Conservation (phyloP, 116 monocot species). For the Papilionanthe hybrid region DNA sequence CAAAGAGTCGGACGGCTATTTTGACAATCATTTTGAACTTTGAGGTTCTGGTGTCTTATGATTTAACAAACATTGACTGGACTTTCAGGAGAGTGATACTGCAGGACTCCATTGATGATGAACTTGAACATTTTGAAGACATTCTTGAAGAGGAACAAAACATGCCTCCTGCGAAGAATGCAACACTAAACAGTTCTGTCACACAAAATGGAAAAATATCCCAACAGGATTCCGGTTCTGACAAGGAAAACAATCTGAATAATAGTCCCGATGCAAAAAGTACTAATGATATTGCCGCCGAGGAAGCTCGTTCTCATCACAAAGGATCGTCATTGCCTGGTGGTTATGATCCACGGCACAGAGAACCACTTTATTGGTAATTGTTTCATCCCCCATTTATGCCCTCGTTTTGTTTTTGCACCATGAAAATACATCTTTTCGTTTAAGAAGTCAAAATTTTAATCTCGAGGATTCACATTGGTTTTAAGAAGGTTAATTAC, state of each 20-base stretch:
- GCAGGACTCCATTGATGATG: constrained; percentile 87
- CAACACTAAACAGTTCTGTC: constrained; percentile 5
- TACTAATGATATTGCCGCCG: background rate
- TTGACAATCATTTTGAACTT: background rate
- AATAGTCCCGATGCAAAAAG: background rate
- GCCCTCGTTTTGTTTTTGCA: background rate
- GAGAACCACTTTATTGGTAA: constrained; percentile 95
- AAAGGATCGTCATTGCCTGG: constrained; percentile 26
- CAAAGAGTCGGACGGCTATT: too few species aligned
- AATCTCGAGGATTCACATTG: background rate
- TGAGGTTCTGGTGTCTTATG: background rate
- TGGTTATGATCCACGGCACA: constrained; percentile 82
- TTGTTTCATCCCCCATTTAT: background rate
- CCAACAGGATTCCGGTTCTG: constrained; percentile 10
- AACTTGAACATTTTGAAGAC: constrained; percentile 85
- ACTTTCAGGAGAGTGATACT: constrained; percentile 66
- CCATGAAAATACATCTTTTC: background rate
- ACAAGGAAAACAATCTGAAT: constrained; percentile 23
- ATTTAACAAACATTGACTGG: background rate
- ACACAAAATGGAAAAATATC: constrained; percentile 10
- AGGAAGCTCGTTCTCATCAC: constrained; percentile 16
- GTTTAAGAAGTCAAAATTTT: background rate
- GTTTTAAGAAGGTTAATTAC: background rate
- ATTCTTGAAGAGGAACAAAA: constrained; percentile 38
- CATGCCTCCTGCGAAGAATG: constrained; percentile 8